A percentile compares a stretch with the other conserved stretches of the same genome.
These are phyloP conservation scores for Solanum hybrid DNA, from an alignment of 305 asterid species.

Conservation along the genomic window DNA sequence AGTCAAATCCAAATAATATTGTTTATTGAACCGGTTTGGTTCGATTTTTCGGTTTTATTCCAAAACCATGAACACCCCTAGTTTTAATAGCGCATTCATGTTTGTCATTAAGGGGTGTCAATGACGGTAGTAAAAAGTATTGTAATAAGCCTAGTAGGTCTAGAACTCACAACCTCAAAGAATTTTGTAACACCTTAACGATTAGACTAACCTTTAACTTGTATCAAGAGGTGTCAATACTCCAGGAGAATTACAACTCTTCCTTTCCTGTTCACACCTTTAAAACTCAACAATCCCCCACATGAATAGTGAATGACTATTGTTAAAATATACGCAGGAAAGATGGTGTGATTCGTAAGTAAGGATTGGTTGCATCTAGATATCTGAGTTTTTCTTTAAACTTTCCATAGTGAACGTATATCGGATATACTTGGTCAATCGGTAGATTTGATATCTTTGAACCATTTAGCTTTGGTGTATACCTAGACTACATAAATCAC, in stretches of 20 bases:
- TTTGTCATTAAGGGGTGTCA: too few species aligned
- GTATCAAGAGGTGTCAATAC: not conserved
- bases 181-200: not conserved
- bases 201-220: not conserved
- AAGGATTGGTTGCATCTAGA: not conserved
- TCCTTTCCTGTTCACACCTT: not conserved
- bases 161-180: not conserved
- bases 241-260: not conserved
- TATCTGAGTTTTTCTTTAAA: not conserved
- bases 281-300: not conserved
- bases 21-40: not conserved
- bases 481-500: not conserved
- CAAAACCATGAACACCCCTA: not conserved
- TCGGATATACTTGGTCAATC: not conserved
- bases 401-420: too few species aligned
- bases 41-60: not conserved
- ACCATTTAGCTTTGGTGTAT: not conserved
- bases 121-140: not conserved
- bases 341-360: not conserved
- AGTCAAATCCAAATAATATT: not conserved
- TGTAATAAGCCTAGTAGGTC: not conserved
- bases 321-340: not conserved
- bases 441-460: not conserved
- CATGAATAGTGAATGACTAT: not conserved
- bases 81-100: not conserved